Base-by-base conservation (phyloP, 768 basidiomycete species). In the Lentinula edodes region DNA sequence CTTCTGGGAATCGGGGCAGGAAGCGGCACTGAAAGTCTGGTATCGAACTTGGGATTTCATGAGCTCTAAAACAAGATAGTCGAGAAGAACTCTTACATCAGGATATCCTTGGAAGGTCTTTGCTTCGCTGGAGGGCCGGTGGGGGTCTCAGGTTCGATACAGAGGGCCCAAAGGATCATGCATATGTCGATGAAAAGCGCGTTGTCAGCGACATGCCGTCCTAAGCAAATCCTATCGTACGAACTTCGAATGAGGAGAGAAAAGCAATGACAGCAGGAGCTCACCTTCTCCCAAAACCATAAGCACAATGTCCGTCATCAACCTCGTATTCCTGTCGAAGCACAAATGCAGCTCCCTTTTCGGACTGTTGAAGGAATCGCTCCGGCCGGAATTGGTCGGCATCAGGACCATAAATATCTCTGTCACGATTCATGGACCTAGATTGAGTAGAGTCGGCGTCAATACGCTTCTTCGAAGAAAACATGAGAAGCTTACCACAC, bases 231-330 rank as follows among this genome's bases (percentile, higher is more conserved):
- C 35, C 58, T 59, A 9, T 48, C 3, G n/a, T 48, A 23, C 28
- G 28, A 28, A 28, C 28, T 28, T 28, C 28, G 28, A 2, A 28
- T 28, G 3, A 28, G 28, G 3, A 28, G 28, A 3, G 28, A 28
- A 3, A 28, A 28, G 3, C 3, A 28, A 28, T 28, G 28, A 28
- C 28, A 28, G 28, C 28, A 28, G 3, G 28, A 28, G 42, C 6
- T 6, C 13, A 57, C 58, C 58, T 50, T 20, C 50, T 35, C 1
- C 58, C 58, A 28, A 60, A 60, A 23, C 58, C 58, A 52, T 60
- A 60, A 5, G 58, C 12, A 28, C 12, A 36, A 41, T 60, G 58
- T 13, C 48, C 50, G 8, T 60, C 46, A 6, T 52, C 38, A 15
- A 13, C 16, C 43, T 45, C 43, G 43, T 15, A 45, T 45, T 50